A percentile compares a stretch with the other conserved stretches of the same genome.
Evolutionary conservation across 164 flowering plant genomes (phyloP).

Genomic region (Vitis riparia): DNA sequence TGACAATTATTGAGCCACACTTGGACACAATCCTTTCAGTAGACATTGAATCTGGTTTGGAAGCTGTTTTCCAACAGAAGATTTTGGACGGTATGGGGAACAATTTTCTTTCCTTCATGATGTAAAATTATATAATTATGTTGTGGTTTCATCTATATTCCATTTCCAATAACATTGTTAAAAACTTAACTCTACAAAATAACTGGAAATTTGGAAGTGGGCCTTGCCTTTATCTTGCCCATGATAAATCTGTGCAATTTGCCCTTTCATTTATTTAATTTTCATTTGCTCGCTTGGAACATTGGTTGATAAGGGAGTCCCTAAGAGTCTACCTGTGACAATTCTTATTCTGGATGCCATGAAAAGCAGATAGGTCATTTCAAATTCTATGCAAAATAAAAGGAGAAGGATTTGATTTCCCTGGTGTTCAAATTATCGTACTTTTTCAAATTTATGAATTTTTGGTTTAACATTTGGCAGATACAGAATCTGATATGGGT

Average conservation of each 20-base stretch:
- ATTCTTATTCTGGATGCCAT: background rate
- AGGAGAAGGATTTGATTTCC: background rate
- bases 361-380: background rate
- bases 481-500: constrained; percentile 33
- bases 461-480: constrained; percentile 24
- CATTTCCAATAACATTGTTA: background rate
- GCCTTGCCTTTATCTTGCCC: too few relatives aligned
- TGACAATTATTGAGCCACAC: constrained; percentile 38
- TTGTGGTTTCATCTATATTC: background rate
- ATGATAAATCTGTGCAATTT: too few relatives aligned
- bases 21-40: constrained; percentile 38
- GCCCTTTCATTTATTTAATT: too few relatives aligned
- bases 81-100: constrained; percentile 41
- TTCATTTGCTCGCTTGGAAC: too few relatives aligned
- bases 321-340: too few relatives aligned
- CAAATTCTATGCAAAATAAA: background rate
- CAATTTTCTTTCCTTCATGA: background rate
- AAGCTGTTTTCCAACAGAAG: constrained; percentile 50
- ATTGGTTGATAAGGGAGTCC: too few relatives aligned
- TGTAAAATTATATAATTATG: too few relatives aligned
- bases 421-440: background rate
- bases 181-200: background rate
- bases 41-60: constrained; percentile 56
- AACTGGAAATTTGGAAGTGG: background rate
- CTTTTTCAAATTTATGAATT: background rate